phyloP scores from a whole-genome alignment of 2,329 filamentous ascomycete genomes.

The Myrmaecium sp. region DNA sequence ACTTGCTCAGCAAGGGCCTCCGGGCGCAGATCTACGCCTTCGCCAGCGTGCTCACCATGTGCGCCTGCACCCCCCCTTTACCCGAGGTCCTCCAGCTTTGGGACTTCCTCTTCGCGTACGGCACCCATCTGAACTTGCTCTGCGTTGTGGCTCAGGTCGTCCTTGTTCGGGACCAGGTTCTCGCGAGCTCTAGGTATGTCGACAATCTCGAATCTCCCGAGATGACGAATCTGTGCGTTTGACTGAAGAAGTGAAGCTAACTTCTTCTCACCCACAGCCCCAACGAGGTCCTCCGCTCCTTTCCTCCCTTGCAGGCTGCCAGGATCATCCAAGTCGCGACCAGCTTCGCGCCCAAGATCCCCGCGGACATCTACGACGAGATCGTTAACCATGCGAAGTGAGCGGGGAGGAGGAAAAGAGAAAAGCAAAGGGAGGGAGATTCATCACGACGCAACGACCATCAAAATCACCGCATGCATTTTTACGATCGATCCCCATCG shows the following conservation, averaged over 20 bases:
- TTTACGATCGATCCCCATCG: too few species aligned
- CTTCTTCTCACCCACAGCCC: constrained; percentile 39
- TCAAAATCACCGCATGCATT: too few species aligned
- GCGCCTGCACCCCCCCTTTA: constrained; percentile 85
- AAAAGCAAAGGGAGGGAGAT: too few species aligned
- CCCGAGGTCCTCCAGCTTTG: constrained; percentile 86
- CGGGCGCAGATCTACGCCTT: constrained; percentile 94
- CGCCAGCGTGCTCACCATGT: constrained; percentile 82
- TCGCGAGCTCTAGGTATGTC: constrained; percentile 67
- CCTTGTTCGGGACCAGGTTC: constrained; percentile 66
- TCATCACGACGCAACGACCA: too few species aligned
- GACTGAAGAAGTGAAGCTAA: too few species aligned
- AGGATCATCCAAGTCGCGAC: constrained; percentile 74
- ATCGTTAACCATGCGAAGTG: constrained; percentile 75
- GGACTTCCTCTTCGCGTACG: constrained; percentile 96
- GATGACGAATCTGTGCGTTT: too few species aligned
- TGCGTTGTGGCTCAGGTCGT: constrained; percentile 94
- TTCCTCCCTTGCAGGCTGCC: constrained; percentile 68
- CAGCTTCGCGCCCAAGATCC: constrained; percentile 75
- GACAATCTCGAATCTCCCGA: too few species aligned
- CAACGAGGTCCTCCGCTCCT: constrained; percentile 77
- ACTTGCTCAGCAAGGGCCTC: constrained; percentile 73
- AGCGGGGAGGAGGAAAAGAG: too few species aligned
- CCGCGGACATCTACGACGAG: constrained; percentile 76
- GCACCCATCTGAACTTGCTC: constrained; percentile 82